Conservation (phyloP, 2,329 filamentous ascomycete species). For the Colletotrichum sp. region DNA sequence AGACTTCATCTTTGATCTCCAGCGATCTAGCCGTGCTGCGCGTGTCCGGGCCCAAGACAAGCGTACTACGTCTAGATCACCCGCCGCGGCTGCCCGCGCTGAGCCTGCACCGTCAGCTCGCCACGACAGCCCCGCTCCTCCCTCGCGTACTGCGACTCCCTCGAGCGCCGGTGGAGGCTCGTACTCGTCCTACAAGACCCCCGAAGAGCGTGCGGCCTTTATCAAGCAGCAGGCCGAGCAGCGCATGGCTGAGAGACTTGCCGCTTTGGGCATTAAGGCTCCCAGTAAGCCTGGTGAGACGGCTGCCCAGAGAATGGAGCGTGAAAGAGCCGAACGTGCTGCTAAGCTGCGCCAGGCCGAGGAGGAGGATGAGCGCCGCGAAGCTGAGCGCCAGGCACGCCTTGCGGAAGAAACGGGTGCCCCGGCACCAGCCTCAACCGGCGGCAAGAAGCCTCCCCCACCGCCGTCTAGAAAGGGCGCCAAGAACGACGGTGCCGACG, state of each 20-base stretch:
- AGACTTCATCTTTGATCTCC: constrained; percentile 97
- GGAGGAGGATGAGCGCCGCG: constrained; percentile 89
- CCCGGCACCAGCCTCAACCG: constrained; percentile 58
- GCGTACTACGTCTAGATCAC: constrained; percentile 44
- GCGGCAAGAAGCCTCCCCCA: constrained; percentile 73
- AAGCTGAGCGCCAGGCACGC: constrained; percentile 84
- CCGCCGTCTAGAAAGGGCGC: constrained; percentile 78
- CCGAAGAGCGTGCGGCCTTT: constrained; percentile 92
- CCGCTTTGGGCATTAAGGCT: constrained; percentile 89
- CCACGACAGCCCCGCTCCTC: constrained; percentile 52
- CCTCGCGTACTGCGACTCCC: constrained; percentile 60
- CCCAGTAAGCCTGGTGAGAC: constrained; percentile 81
- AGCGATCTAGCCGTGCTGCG: constrained; percentile 81
- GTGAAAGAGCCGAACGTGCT: constrained; percentile 85
- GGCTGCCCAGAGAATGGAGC: constrained; percentile 82
- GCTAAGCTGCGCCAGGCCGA: constrained; percentile 89
- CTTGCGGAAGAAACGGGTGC: constrained; percentile 77
- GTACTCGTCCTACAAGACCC: constrained; percentile 85
- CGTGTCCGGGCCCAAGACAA: constrained; percentile 68
- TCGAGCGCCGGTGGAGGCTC: constrained; percentile 62
- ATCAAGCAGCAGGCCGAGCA: constrained; percentile 98
- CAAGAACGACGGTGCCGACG: constrained; percentile 63
- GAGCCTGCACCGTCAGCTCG: constrained; percentile 51
- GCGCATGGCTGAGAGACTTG: constrained; percentile 94
- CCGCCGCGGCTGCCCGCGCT: constrained; percentile 48